Conservation (phyloP, 2,329 filamentous ascomycete species). For the Fusarium sp. region DNA sequence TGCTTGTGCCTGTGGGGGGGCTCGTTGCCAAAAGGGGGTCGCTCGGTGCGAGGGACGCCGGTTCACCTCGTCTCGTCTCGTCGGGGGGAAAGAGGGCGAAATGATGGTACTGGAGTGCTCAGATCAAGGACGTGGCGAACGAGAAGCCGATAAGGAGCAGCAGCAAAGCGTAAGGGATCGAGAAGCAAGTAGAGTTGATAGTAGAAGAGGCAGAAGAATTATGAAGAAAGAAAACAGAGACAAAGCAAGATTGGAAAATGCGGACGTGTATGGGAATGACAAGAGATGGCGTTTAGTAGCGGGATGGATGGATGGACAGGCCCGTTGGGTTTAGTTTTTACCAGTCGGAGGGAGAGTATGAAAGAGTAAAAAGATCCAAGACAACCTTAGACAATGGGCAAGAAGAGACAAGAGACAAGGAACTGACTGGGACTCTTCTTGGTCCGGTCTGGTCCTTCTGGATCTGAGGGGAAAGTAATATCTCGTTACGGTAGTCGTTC, state of each 20-base stretch:
- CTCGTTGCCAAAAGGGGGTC: constrained; percentile 48
- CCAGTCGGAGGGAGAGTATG: constrained; percentile 35
- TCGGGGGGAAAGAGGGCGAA: constrained; percentile 32
- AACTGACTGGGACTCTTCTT: constrained; percentile 9
- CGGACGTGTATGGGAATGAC: constrained; percentile 40
- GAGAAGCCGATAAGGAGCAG: not conserved
- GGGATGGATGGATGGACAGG: constrained; percentile 27
- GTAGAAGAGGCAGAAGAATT: constrained; percentile 26
- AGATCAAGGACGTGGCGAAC: not conserved
- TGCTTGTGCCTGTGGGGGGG: constrained; percentile 39
- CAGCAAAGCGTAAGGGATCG: not conserved
- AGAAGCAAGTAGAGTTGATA: constrained; percentile 21
- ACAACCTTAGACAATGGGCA: constrained; percentile 8
- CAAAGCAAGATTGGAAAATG: constrained; percentile 36
- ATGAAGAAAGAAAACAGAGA: constrained; percentile 39
- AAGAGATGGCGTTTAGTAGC: constrained; percentile 31
- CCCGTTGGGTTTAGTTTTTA: constrained; percentile 27
- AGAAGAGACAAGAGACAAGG: constrained; percentile 3
- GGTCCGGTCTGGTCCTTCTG: constrained; percentile 32
- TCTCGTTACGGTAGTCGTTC: constrained; percentile 39
- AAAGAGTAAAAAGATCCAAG: constrained; percentile 17
- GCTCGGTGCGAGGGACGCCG: constrained; percentile 48
- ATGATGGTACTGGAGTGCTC: constrained; percentile 7
- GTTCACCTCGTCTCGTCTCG: constrained; percentile 43
- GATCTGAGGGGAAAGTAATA: constrained; percentile 34